Evolutionary conservation across 176 grass and related monocot species (phyloP).

Genomic region (Melocanna baccifera): DNA sequence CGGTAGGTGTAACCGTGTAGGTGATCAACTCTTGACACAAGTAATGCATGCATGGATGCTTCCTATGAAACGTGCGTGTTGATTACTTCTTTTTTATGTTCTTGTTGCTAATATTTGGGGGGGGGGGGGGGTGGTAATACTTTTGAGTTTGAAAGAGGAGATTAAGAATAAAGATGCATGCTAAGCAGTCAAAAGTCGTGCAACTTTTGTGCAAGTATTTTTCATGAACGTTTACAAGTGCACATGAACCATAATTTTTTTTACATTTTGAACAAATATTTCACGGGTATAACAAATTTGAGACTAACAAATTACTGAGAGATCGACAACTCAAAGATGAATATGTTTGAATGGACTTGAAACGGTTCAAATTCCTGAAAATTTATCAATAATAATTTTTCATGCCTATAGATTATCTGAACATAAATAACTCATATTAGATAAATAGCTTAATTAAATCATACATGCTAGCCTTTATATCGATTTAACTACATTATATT

Average conservation of each 20-base stretch:
- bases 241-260: neutral
- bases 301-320: neutral
- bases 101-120: too few species aligned
- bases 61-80: conserved; percentile 23
- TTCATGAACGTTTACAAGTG: neutral
- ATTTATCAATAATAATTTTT: neutral
- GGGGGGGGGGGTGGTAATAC: too few species aligned
- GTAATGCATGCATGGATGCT: neutral
- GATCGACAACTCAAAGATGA: neutral
- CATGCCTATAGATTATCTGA: neutral
- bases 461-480: neutral
- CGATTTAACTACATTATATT: neutral
- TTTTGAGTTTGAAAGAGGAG: neutral
- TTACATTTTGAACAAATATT: neutral
- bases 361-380: neutral
- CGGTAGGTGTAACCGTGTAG: conserved; percentile 24
- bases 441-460: neutral
- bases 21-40: conserved; percentile 61
- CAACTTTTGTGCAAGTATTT: neutral
- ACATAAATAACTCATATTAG: neutral
- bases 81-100: neutral
- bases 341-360: neutral
- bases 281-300: neutral
- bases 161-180: neutral
- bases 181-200: neutral